A percentile compares a stretch with the other conserved stretches of the same genome.
Conservation (phyloP, 164 flowering plant genomes). For the Buxus sempervirens region DNA sequence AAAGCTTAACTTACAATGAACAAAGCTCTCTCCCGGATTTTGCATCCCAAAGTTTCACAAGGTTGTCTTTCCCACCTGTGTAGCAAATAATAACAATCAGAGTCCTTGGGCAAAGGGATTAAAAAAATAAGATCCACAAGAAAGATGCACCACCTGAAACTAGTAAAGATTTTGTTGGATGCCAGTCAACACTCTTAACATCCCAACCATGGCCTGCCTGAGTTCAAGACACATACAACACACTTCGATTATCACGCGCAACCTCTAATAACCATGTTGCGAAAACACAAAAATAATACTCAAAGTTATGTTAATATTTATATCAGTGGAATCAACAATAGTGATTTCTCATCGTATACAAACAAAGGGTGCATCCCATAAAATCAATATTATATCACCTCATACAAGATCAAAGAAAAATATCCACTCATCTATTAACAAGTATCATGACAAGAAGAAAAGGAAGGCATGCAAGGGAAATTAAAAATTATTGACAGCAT, state of each 20-base stretch:
- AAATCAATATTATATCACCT: no score
- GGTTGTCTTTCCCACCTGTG: conserved; percentile 95
- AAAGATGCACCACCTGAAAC: conserved; percentile 63
- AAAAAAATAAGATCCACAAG: not conserved
- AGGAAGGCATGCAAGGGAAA: no score
- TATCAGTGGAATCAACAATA: no score
- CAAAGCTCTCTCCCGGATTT: conserved; percentile 82
- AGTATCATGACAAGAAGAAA: no score
- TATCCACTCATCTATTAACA: no score
- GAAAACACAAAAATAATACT: not conserved
- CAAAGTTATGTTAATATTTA: not conserved
- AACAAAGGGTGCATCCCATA: no score
- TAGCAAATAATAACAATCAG: conserved; percentile 6
- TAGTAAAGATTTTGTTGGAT: conserved; percentile 92
- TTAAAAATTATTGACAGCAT: no score
- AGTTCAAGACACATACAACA: conserved; percentile 53
- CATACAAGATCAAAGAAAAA: no score
- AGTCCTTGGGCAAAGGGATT: not conserved
- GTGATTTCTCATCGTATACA: no score
- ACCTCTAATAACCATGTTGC: not conserved
- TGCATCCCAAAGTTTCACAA: conserved; percentile 99
- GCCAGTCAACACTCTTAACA: conserved; percentile 99
- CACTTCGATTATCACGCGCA: conserved; percentile 42
- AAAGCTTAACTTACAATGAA: conserved; percentile 68
- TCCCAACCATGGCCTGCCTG: conserved; percentile 99